Conservation (phyloP, 345 rosid genomes). For the Eucalyptus dawsonii region DNA sequence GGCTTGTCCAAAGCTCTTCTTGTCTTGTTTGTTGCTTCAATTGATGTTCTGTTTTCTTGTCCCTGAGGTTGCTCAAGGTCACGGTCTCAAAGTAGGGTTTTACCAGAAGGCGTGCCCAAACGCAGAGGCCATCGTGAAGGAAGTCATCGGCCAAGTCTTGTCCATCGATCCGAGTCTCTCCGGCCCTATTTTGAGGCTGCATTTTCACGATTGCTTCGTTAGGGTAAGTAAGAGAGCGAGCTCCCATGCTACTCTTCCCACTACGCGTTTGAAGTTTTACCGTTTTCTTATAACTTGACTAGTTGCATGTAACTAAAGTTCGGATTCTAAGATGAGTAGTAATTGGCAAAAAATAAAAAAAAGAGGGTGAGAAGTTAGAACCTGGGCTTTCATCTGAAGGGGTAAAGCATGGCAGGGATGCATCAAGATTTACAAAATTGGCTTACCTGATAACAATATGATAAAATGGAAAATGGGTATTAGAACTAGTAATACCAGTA, state of each 20-base stretch:
- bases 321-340: neutral
- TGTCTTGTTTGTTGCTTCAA: constrained; percentile 3
- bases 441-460: too few species aligned
- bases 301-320: neutral
- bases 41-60: constrained; percentile 3
- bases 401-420: too few species aligned
- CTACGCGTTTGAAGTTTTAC: neutral
- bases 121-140: constrained; percentile 33
- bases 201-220: constrained; percentile 79
- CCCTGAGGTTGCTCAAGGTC: neutral
- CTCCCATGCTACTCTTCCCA: neutral
- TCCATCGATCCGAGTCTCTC: constrained; percentile 29
- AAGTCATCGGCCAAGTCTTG: constrained; percentile 8
- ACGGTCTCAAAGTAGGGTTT: constrained; percentile 38
- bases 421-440: too few species aligned
- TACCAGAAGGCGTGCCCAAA: constrained; percentile 31
- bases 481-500: neutral
- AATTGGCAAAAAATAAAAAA: too few species aligned
- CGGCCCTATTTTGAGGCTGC: constrained; percentile 56
- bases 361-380: too few species aligned
- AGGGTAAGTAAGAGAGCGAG: constrained; percentile 13
- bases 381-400: too few species aligned
- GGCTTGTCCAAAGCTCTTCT: neutral
- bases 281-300: neutral
- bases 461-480: too few species aligned